Conservation (phyloP, 1,139 yeast species). For the Cylindricascospora bacillispora region DNA sequence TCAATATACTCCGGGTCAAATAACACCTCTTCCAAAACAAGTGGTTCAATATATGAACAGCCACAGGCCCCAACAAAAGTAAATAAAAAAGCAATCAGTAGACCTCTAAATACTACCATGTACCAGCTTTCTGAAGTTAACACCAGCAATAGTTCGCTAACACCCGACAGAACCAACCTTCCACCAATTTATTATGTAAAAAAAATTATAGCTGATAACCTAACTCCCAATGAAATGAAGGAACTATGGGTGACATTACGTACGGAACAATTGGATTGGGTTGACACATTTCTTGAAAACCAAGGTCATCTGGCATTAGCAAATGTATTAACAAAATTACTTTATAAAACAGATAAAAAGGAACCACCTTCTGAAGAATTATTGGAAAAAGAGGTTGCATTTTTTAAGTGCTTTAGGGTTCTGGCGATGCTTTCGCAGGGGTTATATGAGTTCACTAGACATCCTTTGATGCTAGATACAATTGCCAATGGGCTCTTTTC, state of each 20-base stretch:
- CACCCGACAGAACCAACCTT: conserved; percentile 15
- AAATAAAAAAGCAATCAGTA: conserved; percentile 1
- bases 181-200: conserved; percentile 74
- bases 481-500: conserved; percentile 49
- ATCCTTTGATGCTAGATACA: conserved; percentile 42
- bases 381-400: conserved; percentile 45
- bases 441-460: conserved; percentile 40
- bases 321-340: conserved; percentile 37
- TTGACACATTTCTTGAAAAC: conserved; percentile 58
- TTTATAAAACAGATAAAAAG: conserved; percentile 18
- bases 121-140: conserved; percentile 6
- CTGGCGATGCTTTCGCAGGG: conserved; percentile 45
- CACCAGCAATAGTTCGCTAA: conserved; percentile 7
- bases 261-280: conserved; percentile 91
- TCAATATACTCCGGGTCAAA: neutral
- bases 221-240: conserved; percentile 59
- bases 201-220: conserved; percentile 54
- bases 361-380: conserved; percentile 23
- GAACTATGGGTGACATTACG: conserved; percentile 84
- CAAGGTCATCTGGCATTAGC: conserved; percentile 86
- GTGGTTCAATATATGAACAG: conserved; percentile 1
- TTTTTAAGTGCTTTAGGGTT: conserved; percentile 52
- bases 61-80: conserved; percentile 1
- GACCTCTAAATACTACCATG: conserved; percentile 2
- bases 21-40: neutral